Conservation (phyloP, 1,139 yeast species). For the Magnusiomyces magnusii region DNA sequence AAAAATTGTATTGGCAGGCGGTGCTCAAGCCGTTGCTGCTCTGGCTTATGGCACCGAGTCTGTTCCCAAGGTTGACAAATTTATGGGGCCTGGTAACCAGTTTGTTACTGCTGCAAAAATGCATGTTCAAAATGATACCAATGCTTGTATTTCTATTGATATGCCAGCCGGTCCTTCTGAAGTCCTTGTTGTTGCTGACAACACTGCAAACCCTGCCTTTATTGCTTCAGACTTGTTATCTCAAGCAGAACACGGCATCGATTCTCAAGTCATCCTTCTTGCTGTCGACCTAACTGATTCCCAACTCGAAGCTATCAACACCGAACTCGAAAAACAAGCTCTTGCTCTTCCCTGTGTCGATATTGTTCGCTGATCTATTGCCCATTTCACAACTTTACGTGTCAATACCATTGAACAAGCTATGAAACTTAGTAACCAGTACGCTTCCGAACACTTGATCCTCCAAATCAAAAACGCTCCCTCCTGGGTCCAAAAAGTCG, state of each 20-base stretch:
- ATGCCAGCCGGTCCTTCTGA: conserved; percentile 99
- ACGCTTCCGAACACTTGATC: conserved; percentile 97
- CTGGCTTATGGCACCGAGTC: conserved; percentile 97
- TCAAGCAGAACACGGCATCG: conserved; percentile 98
- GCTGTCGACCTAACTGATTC: conserved; percentile 62
- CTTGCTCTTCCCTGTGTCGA: conserved; percentile 84
- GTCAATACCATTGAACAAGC: conserved; percentile 70
- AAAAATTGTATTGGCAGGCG: conserved; percentile 93
- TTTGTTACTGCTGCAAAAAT: conserved; percentile 99
- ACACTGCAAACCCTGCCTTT: conserved; percentile 80
- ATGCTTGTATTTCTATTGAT: conserved; percentile 91
- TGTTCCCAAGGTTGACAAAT: conserved; percentile 91
- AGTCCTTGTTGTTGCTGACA: conserved; percentile 88
- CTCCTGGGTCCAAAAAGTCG: conserved; percentile 60
- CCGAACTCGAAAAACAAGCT: conserved; percentile 80
- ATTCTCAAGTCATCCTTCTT: conserved; percentile 88
- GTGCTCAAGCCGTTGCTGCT: conserved; percentile 98
- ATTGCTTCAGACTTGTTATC: conserved; percentile 93
- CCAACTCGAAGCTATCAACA: conserved; percentile 62
- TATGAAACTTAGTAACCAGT: conserved; percentile 70
- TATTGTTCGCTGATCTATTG: conserved; percentile 82
- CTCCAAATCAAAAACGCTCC: conserved; percentile 78
- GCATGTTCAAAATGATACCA: conserved; percentile 93
- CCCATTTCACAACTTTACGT: conserved; percentile 76
- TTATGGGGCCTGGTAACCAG: conserved; percentile 98